These are phyloP conservation scores for Oryza punctata DNA, from an alignment of 176 grass and related monocot genomes.

Conservation along the genomic window DNA sequence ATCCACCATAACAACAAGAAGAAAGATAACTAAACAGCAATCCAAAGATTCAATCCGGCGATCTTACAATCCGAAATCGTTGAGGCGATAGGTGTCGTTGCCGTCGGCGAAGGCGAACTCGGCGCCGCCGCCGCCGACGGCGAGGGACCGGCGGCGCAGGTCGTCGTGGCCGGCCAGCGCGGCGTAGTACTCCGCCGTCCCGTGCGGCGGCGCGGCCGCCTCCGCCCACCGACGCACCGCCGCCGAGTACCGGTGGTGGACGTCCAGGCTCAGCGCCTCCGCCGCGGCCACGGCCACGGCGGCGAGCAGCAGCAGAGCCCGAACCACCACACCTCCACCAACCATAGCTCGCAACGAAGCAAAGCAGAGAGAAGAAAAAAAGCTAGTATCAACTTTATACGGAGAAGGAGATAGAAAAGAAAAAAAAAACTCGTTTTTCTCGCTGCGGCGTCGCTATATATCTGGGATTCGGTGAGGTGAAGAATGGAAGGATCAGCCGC, in stretches of 20 bases:
- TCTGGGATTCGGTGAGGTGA: background rate
- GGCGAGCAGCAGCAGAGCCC: slow-evolving; percentile 31
- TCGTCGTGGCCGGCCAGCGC: slow-evolving; percentile 78
- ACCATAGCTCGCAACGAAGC: background rate
- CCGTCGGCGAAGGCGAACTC: slow-evolving; percentile 65
- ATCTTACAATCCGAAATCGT: slow-evolving; percentile 77
- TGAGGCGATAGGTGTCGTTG: slow-evolving; percentile 53
- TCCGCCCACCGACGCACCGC: slow-evolving; percentile 64
- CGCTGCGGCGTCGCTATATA: slow-evolving; percentile 33
- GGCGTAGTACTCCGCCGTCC: slow-evolving; percentile 70
- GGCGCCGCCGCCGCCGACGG: background rate
- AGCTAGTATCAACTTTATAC: slow-evolving; percentile 4
- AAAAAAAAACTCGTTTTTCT: background rate
- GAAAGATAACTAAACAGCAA: no score
- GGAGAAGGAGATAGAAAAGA: no score
- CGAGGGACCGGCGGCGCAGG: slow-evolving; percentile 62
- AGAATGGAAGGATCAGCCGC: background rate
- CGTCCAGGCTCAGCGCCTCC: slow-evolving; percentile 59
- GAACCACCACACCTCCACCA: background rate
- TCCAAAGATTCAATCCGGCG: background rate
- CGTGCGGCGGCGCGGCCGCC: slow-evolving; percentile 50
- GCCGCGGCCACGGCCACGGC: slow-evolving; percentile 20
- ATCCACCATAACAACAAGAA: background rate
- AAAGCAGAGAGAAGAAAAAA: background rate
- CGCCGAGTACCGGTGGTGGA: slow-evolving; percentile 87